A percentile compares a stretch with the other conserved stretches of the same genome.
phyloP scores from a whole-genome alignment of 371 early-diverging fungal genomes.

The Rhizopus microsporus region DNA sequence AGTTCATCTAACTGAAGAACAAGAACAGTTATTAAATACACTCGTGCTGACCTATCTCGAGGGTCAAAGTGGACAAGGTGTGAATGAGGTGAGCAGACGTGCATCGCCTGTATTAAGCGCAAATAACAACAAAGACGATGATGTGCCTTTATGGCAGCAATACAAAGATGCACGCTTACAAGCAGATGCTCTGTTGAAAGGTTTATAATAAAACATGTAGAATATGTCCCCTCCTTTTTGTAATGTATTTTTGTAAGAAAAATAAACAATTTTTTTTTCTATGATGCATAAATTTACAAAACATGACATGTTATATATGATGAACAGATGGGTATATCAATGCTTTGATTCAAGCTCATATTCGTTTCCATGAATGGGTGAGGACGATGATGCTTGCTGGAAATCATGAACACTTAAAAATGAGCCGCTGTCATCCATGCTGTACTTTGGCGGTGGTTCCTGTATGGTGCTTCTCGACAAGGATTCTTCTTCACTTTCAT shows the following conservation, averaged over 20 bases:
- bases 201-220: too few relatives aligned
- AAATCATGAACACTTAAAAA: neutral
- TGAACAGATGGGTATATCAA: slow-evolving; percentile 3
- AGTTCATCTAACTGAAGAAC: slow-evolving; percentile 19
- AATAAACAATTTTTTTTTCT: too few relatives aligned
- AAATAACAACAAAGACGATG: neutral
- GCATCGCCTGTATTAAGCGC: neutral
- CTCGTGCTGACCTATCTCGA: slow-evolving; percentile 45
- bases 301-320: too few relatives aligned
- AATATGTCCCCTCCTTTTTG: too few relatives aligned
- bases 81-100: neutral
- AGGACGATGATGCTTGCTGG: neutral
- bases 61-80: slow-evolving; percentile 22
- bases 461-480: neutral
- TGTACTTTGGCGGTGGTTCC: slow-evolving; percentile 18
- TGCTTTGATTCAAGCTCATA: slow-evolving; percentile 25
- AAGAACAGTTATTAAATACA: slow-evolving; percentile 36
- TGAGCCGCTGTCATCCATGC: slow-evolving; percentile 2
- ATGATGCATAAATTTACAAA: too few relatives aligned
- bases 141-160: slow-evolving; percentile 14
- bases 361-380: slow-evolving; percentile 9
- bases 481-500: slow-evolving; percentile 8
- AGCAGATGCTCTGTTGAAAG: too few relatives aligned
- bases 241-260: too few relatives aligned
- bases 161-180: slow-evolving; percentile 5